phyloP scores from a whole-genome alignment of 75 land plant genomes.

The Sequoia sempervirens region DNA sequence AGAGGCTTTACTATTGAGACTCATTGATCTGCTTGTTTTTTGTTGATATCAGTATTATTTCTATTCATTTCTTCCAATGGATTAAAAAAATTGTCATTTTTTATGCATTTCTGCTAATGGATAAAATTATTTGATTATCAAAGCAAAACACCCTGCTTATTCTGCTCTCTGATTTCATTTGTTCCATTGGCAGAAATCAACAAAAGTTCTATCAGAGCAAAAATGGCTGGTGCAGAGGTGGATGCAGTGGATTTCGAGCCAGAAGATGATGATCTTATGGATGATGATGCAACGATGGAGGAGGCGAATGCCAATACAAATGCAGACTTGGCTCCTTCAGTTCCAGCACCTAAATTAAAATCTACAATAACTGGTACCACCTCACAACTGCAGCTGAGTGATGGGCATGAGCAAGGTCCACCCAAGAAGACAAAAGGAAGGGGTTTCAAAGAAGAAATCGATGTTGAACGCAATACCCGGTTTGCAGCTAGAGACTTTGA shows the following conservation, averaged over 20 bases:
- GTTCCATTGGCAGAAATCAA: background rate
- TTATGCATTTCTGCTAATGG: background rate
- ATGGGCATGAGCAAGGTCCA: slow-evolving; percentile 24
- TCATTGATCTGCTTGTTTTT: background rate
- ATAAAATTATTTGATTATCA: background rate
- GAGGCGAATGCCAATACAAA: slow-evolving; percentile 8
- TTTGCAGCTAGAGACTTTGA: slow-evolving; percentile 71
- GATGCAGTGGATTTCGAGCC: slow-evolving; percentile 87
- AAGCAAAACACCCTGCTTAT: background rate
- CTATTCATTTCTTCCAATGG: background rate
- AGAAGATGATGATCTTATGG: slow-evolving; percentile 90
- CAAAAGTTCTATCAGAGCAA: background rate
- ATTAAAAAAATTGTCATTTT: no score
- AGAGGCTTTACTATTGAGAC: background rate
- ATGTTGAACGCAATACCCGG: slow-evolving; percentile 54
- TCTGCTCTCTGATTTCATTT: background rate
- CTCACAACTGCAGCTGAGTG: slow-evolving; percentile 27
- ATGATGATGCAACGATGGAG: slow-evolving; percentile 82
- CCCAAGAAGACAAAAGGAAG: slow-evolving; percentile 90
- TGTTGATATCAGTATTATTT: background rate
- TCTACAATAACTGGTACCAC: background rate
- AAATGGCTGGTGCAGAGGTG: slow-evolving; percentile 55
- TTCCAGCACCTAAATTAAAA: slow-evolving; percentile 1
- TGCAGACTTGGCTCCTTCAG: slow-evolving; percentile 15
- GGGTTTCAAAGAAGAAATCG: slow-evolving; percentile 74